phyloP scores from a whole-genome alignment of 139 green algal species.

The Microglena sp. region DNA sequence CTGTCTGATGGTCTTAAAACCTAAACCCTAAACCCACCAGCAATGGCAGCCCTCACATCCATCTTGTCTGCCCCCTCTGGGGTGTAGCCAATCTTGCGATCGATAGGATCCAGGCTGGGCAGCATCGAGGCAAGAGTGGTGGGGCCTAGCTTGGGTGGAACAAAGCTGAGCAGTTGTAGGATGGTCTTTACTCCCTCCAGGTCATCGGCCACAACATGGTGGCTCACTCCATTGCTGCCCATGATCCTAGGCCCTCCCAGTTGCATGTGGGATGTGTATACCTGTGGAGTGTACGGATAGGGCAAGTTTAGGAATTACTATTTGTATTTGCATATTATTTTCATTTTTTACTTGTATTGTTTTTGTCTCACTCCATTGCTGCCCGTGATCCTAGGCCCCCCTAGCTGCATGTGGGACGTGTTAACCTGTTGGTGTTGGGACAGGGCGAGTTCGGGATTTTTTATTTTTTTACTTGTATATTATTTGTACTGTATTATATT shows the following conservation, averaged over 20 bases:
- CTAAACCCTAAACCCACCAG: slow-evolving; percentile 19
- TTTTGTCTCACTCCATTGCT: slow-evolving; percentile 93
- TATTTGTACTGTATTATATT: no score
- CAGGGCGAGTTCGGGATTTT: background rate
- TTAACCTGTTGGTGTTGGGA: slow-evolving; percentile 52
- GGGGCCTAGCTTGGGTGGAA: slow-evolving; percentile 43
- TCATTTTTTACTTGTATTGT: no score
- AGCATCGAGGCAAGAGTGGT: slow-evolving; percentile 32
- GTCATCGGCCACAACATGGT: slow-evolving; percentile 90
- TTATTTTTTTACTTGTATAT: background rate
- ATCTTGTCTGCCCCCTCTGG: slow-evolving; percentile 65
- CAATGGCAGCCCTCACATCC: slow-evolving; percentile 69
- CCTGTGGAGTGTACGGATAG: slow-evolving; percentile 31
- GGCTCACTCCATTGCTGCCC: slow-evolving; percentile 88
- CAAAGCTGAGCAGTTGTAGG: slow-evolving; percentile 58
- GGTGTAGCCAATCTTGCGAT: slow-evolving; percentile 50
- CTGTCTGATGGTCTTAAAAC: no score
- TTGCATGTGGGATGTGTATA: slow-evolving; percentile 96
- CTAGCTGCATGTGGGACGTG: slow-evolving; percentile 87
- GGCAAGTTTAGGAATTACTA: no score
- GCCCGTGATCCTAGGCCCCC: slow-evolving; percentile 87
- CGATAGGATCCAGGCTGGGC: slow-evolving; percentile 52
- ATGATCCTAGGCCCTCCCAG: slow-evolving; percentile 90
- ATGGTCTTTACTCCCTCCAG: slow-evolving; percentile 54
- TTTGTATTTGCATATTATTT: no score